phyloP scores from a whole-genome alignment of 495 filamentous ascomycete species.

The Paragyromitra xinjiangensis region DNA sequence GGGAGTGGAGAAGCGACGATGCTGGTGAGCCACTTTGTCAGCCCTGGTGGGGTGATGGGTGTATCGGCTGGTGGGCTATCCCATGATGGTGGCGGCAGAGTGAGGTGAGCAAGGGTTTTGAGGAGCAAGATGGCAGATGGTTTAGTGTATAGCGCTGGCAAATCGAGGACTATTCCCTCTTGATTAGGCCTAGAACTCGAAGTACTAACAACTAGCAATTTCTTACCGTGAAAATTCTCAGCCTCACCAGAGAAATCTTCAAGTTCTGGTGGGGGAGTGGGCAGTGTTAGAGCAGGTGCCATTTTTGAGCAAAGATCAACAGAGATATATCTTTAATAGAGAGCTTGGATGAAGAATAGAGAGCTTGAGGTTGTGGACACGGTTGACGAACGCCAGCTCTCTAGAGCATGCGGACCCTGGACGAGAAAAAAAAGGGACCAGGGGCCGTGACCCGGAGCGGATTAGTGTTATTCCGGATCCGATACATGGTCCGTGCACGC shows the following conservation, averaged over 20 bases:
- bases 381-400: background rate
- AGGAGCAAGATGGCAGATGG: constrained; percentile 59
- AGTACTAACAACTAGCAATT: background rate
- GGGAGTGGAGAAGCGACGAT: constrained; percentile 76
- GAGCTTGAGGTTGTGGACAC: background rate
- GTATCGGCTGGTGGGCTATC: constrained; percentile 31
- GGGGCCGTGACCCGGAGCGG: constrained; percentile 24
- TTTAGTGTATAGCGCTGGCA: constrained; percentile 63
- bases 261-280: constrained; percentile 17
- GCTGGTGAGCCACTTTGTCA: constrained; percentile 65
- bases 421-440: constrained; percentile 18
- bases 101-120: constrained; percentile 58
- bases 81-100: constrained; percentile 62
- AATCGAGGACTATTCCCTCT: constrained; percentile 60
- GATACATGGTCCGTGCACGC: constrained; percentile 29
- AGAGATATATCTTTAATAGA: background rate
- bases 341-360: constrained; percentile 1
- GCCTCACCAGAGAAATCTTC: constrained; percentile 4
- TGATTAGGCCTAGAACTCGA: constrained; percentile 1
- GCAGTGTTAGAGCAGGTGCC: constrained; percentile 44
- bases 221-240: constrained; percentile 29
- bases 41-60: constrained; percentile 2
- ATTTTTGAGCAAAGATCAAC: constrained; percentile 6
- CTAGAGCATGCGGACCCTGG: background rate
- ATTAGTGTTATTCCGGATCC: constrained; percentile 45